Percentiles rank a stretch among this genome's conserved stretches.
phyloP scores from a whole-genome alignment of 2,329 filamentous ascomycete genomes.

The Colletotrichum coccodes region DNA sequence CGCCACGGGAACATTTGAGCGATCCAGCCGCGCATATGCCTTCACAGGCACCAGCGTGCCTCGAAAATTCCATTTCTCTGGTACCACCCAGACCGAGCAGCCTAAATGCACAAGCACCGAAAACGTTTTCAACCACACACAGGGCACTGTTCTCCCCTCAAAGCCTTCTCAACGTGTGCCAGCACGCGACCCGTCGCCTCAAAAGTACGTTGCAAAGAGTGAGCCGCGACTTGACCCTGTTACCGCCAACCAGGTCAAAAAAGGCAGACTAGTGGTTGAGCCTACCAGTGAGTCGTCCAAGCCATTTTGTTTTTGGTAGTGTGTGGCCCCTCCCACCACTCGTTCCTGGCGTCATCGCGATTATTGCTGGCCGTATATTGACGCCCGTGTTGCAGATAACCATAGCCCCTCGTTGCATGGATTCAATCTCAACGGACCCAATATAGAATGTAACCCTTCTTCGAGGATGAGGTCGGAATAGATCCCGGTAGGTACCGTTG shows the following conservation, averaged over 20 bases:
- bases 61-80: not conserved
- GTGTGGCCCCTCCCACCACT: not conserved
- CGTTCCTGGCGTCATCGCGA: not conserved
- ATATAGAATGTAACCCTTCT: not conserved
- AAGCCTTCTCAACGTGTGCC: not conserved
- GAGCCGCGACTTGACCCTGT: not conserved
- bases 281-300: slow-evolving; percentile 1
- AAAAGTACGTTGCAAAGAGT: not conserved
- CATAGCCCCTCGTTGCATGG: no score
- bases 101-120: not conserved
- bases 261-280: not conserved
- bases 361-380: not conserved
- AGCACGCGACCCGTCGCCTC: not conserved
- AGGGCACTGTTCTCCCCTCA: not conserved
- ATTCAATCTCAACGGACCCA: not conserved
- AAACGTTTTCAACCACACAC: not conserved
- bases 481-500: no score
- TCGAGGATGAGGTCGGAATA: not conserved
- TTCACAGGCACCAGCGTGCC: not conserved
- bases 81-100: not conserved
- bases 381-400: not conserved
- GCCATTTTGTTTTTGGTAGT: slow-evolving; percentile 6
- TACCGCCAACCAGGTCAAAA: not conserved
- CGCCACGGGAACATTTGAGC: not conserved
- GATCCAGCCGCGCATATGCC: not conserved